phyloP scores from a whole-genome alignment of 1,284 basidiomycete species.

The Heliocybe sulcata region DNA sequence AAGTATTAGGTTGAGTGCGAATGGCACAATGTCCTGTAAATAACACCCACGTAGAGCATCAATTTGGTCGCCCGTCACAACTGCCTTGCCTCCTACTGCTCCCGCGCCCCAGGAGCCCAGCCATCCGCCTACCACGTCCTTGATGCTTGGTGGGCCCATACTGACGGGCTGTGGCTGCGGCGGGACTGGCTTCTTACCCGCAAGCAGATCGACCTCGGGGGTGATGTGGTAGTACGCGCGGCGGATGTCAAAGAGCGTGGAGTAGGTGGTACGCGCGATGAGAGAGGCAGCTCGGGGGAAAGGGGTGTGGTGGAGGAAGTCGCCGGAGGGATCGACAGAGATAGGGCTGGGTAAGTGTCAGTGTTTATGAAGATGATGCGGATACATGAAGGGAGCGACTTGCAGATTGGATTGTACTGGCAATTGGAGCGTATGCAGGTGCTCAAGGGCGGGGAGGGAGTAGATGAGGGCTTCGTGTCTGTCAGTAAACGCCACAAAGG shows the following conservation, averaged over 20 bases:
- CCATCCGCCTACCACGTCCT: constrained; percentile 35
- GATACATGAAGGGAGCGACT: constrained; percentile 13
- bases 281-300: constrained; percentile 24
- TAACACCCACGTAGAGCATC: constrained; percentile 45
- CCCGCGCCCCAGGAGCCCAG: constrained; percentile 16
- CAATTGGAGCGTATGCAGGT: constrained; percentile 41
- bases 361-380: not conserved
- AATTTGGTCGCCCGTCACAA: constrained; percentile 46
- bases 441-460: constrained; percentile 62
- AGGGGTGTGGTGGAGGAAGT: constrained; percentile 26
- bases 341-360: constrained; percentile 28
- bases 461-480: constrained; percentile 50
- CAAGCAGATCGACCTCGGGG: constrained; percentile 43
- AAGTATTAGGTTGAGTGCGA: no score
- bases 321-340: constrained; percentile 48
- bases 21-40: not conserved
- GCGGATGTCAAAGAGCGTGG: constrained; percentile 51
- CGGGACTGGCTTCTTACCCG: constrained; percentile 33
- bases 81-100: constrained; percentile 17
- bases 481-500: constrained; percentile 59
- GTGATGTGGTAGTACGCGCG: constrained; percentile 33
- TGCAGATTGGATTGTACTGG: constrained; percentile 35
- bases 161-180: constrained; percentile 54
- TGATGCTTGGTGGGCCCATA: constrained; percentile 44
- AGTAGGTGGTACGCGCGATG: constrained; percentile 33